Evolutionary conservation across 192 early-diverging fungal genomes (phyloP).

Genomic region (Coemansia sp.): DNA sequence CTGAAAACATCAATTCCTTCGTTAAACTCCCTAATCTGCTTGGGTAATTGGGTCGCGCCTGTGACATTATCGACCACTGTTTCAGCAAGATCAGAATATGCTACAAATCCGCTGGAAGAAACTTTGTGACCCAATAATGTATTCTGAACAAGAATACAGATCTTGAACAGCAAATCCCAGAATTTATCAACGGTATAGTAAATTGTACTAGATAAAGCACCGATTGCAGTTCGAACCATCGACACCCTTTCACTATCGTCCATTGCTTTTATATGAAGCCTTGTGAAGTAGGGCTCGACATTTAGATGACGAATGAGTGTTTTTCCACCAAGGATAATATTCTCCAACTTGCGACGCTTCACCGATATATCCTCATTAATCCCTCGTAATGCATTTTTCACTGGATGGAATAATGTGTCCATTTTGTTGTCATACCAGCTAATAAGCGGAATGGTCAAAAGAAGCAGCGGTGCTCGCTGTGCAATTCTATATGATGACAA

Average conservation of each 20-base stretch:
- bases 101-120: slow-evolving; percentile 26
- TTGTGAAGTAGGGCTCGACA: slow-evolving; percentile 55
- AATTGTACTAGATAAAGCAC: slow-evolving; percentile 57
- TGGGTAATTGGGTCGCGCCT: neutral
- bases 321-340: slow-evolving; percentile 54
- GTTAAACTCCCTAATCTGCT: neutral
- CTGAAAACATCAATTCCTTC: slow-evolving; percentile 6
- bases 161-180: slow-evolving; percentile 36
- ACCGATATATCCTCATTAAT: neutral
- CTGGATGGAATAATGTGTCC: neutral
- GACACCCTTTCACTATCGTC: slow-evolving; percentile 61
- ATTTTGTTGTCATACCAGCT: slow-evolving; percentile 7
- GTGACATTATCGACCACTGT: slow-evolving; percentile 12
- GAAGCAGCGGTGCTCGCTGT: neutral
- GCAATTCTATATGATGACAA: slow-evolving; percentile 1
- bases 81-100: slow-evolving; percentile 5
- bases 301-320: slow-evolving; percentile 65
- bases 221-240: slow-evolving; percentile 60
- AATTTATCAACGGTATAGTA: slow-evolving; percentile 46
- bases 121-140: slow-evolving; percentile 8
- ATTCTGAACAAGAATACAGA: slow-evolving; percentile 25
- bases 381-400: slow-evolving; percentile 1
- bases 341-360: neutral
- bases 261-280: slow-evolving; percentile 47
- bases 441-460: neutral